A percentile compares a stretch with the other conserved stretches of the same genome.
These are phyloP conservation scores for Fabrea salina DNA, from an alignment of 169 alveolate genomes.

Conservation along the genomic window DNA sequence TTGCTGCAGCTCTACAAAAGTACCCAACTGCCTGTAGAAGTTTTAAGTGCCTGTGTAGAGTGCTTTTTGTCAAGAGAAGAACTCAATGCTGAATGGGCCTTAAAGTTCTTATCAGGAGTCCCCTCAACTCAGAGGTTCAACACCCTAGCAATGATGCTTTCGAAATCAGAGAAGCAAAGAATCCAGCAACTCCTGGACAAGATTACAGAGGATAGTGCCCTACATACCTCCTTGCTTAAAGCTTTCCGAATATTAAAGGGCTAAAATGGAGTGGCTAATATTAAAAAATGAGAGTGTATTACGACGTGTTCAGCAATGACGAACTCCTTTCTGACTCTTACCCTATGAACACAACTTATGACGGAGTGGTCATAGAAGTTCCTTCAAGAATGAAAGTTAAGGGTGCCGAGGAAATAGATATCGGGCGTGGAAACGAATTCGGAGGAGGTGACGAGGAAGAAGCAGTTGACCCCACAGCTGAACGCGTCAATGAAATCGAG, in stretches of 20 bases:
- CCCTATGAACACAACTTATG: neutral
- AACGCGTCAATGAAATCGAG: conserved; percentile 7
- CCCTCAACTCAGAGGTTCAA: neutral
- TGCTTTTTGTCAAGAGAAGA: neutral
- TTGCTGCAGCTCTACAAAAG: neutral
- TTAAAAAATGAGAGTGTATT: conserved; percentile 24
- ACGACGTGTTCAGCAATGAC: conserved; percentile 29
- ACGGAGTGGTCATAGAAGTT: conserved; percentile 14
- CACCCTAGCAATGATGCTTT: neutral
- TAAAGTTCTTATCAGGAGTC: neutral
- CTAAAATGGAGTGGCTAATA: no score
- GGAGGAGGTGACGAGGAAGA: conserved; percentile 33
- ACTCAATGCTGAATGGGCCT: neutral
- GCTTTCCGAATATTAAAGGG: no score
- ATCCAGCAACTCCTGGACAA: no score
- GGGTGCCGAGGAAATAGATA: conserved; percentile 10
- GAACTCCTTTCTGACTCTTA: conserved; percentile 28
- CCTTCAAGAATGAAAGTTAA: neutral
- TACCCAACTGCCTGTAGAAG: neutral
- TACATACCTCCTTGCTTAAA: no score
- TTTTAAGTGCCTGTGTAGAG: neutral
- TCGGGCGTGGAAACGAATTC: conserved; percentile 27
- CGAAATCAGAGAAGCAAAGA: neutral
- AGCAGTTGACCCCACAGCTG: conserved; percentile 3
- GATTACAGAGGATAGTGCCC: no score